Base-by-base conservation (phyloP, 208 protist species). In the Strigomonas culicis region DNA sequence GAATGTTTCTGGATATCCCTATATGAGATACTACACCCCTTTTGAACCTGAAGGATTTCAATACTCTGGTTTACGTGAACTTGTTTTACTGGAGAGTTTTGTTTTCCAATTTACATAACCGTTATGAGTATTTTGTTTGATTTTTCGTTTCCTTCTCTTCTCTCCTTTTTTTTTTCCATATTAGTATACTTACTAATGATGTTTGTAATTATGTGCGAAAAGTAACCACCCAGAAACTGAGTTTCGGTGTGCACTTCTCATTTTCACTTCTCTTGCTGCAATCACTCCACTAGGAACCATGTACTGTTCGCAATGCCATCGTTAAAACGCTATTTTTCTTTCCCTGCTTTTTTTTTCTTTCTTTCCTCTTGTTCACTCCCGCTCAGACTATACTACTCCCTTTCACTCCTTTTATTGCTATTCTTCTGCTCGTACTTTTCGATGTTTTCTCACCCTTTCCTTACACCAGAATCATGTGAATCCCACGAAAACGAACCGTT, bases 31-130 rank as follows among this genome's bases (percentile, higher is more conserved):
- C 67, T 88, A 90, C 74, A 93, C 86, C 0, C 86, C 82, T 0
- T 22, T 80, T n/a, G 75, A 88, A 27, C 72, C 80, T 6, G 65
- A 85, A 24, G 83, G 78, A 4, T 22, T 86, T 7, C 82, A 93
- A 71, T 93, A 88, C 70, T 66, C 55, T 10, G 72, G 83, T 0
- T 19, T 66, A 3, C 71, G 72, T 19, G 66, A 82, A 51, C 63
- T 74, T 17, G 66, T 62, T 31, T 63, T 93, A 22, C 50, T 93
- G 15, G 80, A 88, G 41, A 93, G 86, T 53, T 93, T 93, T 71
- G 75, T 93, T 0, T 93, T 93, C 59, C 86, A 93, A 56, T 90
- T 84, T 59, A 65, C 47, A 24, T 65, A 25, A 55, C 41, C 27
- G n/a, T 24, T 17, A 19, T 21, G n/a, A 58, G 55, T n/a, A 52